A percentile compares a stretch with the other conserved stretches of the same genome.
Evolutionary conservation across 78 protist genomes (phyloP).

Genomic region (slime mould (Dictyostelium discoideum)): dicty_2.7 NC_007088.5:7250501-7251000

Average conservation of each 20-base stretch:
- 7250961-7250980: no score
- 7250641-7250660: background rate
- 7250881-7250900: background rate
- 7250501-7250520: no score
- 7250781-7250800: background rate
- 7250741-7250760: background rate
- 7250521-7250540: no score
- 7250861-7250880: background rate
- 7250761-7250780: background rate
- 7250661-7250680: background rate
- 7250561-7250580: background rate
- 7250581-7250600: background rate
- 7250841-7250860: background rate
- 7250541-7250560: background rate
- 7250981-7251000: no score
- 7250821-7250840: background rate
- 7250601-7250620: background rate
- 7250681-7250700: background rate
- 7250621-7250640: background rate
- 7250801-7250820: background rate
- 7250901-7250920: background rate
- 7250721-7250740: background rate
- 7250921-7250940: background rate
- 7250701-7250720: background rate
- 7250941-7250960: no score